phyloP scores from a whole-genome alignment of 768 basidiomycete genomes.

The Kwoniella bestiolae region DNA sequence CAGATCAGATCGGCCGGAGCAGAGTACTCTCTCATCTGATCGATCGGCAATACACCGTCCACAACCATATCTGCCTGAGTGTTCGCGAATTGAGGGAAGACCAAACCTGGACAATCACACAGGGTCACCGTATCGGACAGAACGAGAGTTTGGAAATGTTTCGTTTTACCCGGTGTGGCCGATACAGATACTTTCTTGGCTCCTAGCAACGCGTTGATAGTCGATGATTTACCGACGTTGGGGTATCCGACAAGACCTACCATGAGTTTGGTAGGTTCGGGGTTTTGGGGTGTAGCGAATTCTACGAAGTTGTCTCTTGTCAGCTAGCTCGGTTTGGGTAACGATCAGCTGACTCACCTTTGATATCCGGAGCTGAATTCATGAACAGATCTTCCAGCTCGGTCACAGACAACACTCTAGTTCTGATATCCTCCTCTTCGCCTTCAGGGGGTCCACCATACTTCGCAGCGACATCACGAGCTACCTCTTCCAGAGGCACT shows the following conservation, averaged over 20 bases:
- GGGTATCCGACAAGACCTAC: conserved; percentile 87
- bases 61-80: conserved; percentile 95
- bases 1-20: conserved; percentile 80
- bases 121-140: conserved; percentile 84
- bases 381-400: conserved; percentile 85
- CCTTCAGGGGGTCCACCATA: conserved; percentile 40
- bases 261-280: conserved; percentile 48
- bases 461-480: conserved; percentile 41
- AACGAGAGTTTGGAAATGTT: conserved; percentile 98
- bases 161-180: conserved; percentile 96
- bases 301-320: conserved; percentile 22
- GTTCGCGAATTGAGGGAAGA: conserved; percentile 97
- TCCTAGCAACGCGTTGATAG: conserved; percentile 94
- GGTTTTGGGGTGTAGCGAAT: conserved; percentile 49
- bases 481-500: conserved; percentile 55
- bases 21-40: conserved; percentile 91
- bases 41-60: conserved; percentile 95
- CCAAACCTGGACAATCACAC: conserved; percentile 97
- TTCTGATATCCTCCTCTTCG: conserved; percentile 59
- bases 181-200: conserved; percentile 99
- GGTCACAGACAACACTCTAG: conserved; percentile 77
- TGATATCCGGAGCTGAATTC: conserved; percentile 46
- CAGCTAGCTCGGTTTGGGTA: no score
- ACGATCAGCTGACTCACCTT: conserved; percentile 39
- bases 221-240: conserved; percentile 98